Conservation (phyloP, 140 eudicot species). For the Bidens hawaiensis region DNA sequence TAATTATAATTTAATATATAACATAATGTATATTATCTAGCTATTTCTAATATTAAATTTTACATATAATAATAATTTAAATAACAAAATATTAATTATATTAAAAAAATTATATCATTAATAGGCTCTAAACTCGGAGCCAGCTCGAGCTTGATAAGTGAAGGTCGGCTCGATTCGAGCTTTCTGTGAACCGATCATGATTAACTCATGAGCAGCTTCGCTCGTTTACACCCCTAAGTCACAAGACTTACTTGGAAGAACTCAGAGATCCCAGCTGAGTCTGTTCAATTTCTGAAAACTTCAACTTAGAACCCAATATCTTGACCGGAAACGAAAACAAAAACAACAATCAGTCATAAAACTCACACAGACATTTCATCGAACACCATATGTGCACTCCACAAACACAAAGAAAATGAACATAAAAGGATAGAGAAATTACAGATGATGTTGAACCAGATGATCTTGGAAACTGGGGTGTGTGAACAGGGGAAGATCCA, state of each 20-base stretch:
- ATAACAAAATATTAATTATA: too few species aligned
- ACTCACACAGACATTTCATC: slow-evolving; percentile 10
- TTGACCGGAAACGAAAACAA: slow-evolving; percentile 27
- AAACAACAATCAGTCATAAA: slow-evolving; percentile 15
- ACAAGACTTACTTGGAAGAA: slow-evolving; percentile 54
- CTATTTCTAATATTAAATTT: too few species aligned
- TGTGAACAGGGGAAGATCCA: slow-evolving; percentile 36
- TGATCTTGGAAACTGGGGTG: slow-evolving; percentile 28
- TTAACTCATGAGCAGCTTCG: too few species aligned
- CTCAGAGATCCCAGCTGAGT: slow-evolving; percentile 42
- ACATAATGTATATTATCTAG: too few species aligned
- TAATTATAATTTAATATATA: too few species aligned
- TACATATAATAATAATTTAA: too few species aligned
- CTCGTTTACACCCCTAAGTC: too few species aligned
- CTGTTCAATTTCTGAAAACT: slow-evolving; percentile 41
- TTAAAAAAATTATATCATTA: too few species aligned
- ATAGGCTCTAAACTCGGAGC: too few species aligned
- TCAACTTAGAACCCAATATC: slow-evolving; percentile 61
- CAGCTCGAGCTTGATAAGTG: too few species aligned
- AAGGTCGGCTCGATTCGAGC: too few species aligned
- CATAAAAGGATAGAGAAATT: slow-evolving; percentile 9
- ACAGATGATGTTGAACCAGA: slow-evolving; percentile 44
- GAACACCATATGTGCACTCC: slow-evolving; percentile 15
- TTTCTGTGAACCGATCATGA: too few species aligned
- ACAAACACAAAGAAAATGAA: background rate